Evolutionary conservation across 2,329 filamentous ascomycete species (phyloP), one percentile per base, ranked within the genome.

Genomic region (Fusarium veterinarium): DNA sequence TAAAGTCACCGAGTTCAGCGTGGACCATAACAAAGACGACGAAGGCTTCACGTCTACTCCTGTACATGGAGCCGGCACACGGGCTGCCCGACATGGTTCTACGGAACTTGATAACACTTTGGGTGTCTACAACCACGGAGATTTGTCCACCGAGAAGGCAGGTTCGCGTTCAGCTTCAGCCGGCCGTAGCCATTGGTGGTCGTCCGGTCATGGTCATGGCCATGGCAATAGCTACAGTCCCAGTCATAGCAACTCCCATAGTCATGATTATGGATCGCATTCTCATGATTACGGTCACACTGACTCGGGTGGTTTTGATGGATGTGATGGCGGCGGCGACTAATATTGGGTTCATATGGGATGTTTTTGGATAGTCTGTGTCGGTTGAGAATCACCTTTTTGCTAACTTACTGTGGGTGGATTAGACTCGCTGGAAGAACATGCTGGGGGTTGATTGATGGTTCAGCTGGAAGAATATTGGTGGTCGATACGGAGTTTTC

Each of bases 401-500:
- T 25, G n/a, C 10, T 12, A 13, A 35, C 8, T 51, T 38, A 9
- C 17, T 28, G 17, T 31, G 10, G 9, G 42, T 2, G 6, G 33
- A 31, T 19, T 31, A 20, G 44, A 16, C 42, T 38, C 30, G 5
- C 28, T 30, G 14, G 25, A 49, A 35, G 23, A n/a, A 20, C 20
- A n/a, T 13, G 23, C 23, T 37, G 19, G 19, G 3, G 0, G 1
- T 20, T 17, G 25, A 30, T 28, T 4, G 10, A 20, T 30, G 33
- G 20, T 6, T 58, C 8, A 2, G 25, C 6, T 30, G 8, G 23
- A 14, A 37, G 38, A n/a, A 38, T 51, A 6, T 35, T 2, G 28
- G 7, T 7, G 23, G 4, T n/a, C 17, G n/a, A 46, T 5, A 38
- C 13, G 12, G 31, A 19, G 31, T 11, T 23, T 19, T 58, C 6